These are phyloP conservation scores for Candida peoriensis DNA, from an alignment of 805 yeast genomes.

Conservation along the genomic window DNA sequence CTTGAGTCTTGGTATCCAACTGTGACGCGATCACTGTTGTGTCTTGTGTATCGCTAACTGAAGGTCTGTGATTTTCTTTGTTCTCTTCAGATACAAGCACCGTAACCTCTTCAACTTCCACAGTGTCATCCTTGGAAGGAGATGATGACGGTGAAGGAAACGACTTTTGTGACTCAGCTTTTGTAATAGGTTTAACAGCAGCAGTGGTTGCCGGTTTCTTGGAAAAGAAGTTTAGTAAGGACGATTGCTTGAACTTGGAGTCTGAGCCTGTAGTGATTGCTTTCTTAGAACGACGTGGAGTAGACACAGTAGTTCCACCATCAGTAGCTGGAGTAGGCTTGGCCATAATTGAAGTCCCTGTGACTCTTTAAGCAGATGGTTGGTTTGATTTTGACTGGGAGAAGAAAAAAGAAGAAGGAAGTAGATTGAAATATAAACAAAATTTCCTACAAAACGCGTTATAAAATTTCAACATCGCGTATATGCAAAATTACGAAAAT, in stretches of 20 bases:
- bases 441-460: too few species aligned
- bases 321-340: too few species aligned
- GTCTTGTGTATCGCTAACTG: not conserved
- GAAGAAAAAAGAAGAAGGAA: too few species aligned
- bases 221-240: slow-evolving; percentile 12
- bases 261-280: not conserved
- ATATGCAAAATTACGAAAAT: too few species aligned
- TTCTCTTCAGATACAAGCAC: not conserved
- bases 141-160: slow-evolving; percentile 9
- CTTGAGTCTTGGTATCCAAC: not conserved
- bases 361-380: too few species aligned
- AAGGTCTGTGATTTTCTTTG: too few species aligned
- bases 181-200: not conserved
- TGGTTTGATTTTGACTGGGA: too few species aligned
- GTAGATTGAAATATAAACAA: too few species aligned
- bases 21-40: not conserved
- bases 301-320: too few species aligned
- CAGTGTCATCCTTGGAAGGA: slow-evolving; percentile 4
- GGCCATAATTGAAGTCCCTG: too few species aligned
- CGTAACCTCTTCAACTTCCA: not conserved
- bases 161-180: not conserved
- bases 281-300: slow-evolving; percentile 2
- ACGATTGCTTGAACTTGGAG: slow-evolving; percentile 10
- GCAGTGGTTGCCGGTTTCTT: slow-evolving; percentile 4
- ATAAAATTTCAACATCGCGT: too few species aligned